These are phyloP conservation scores for Cephalotrichum gorgonifer DNA, from an alignment of 2,329 filamentous ascomycete species.

Conservation along the genomic window DNA sequence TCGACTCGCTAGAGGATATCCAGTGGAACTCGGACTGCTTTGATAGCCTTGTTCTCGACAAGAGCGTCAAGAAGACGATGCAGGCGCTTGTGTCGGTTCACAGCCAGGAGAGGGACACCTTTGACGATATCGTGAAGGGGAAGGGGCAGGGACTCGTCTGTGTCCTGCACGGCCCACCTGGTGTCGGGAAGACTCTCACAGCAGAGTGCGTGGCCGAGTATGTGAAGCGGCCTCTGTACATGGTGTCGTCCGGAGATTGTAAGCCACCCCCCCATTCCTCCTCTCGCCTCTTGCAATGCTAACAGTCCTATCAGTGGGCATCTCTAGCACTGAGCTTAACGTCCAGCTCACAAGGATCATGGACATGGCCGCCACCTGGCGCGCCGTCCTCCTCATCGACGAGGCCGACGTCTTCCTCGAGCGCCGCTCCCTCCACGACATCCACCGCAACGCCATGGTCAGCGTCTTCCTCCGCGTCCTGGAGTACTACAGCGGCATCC, in stretches of 20 bases:
- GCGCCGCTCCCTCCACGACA: slow-evolving; percentile 10
- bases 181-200: slow-evolving; percentile 36
- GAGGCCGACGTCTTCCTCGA: slow-evolving; percentile 9
- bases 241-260: slow-evolving; percentile 67
- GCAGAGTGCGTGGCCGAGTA: slow-evolving; percentile 63
- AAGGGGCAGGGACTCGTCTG: slow-evolving; percentile 77
- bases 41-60: slow-evolving; percentile 65
- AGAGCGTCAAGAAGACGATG: slow-evolving; percentile 54
- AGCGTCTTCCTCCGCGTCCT: slow-evolving; percentile 27
- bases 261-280: not conserved
- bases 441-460: slow-evolving; percentile 15
- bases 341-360: slow-evolving; percentile 67
- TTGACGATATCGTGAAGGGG: slow-evolving; percentile 73
- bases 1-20: slow-evolving; percentile 70
- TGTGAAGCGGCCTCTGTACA: slow-evolving; percentile 71
- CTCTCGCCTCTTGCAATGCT: not conserved
- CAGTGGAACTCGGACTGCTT: slow-evolving; percentile 81
- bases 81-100: slow-evolving; percentile 63
- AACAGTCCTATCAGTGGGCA: slow-evolving; percentile 41
- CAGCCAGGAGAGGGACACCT: slow-evolving; percentile 68
- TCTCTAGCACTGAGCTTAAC: slow-evolving; percentile 64
- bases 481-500: slow-evolving; percentile 29
- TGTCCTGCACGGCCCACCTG: slow-evolving; percentile 56
- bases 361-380: slow-evolving; percentile 13
- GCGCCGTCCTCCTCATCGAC: slow-evolving; percentile 16